Conservation (phyloP, 1,284 basidiomycete genomes). For the Exobasidium cylindrosporum region DNA sequence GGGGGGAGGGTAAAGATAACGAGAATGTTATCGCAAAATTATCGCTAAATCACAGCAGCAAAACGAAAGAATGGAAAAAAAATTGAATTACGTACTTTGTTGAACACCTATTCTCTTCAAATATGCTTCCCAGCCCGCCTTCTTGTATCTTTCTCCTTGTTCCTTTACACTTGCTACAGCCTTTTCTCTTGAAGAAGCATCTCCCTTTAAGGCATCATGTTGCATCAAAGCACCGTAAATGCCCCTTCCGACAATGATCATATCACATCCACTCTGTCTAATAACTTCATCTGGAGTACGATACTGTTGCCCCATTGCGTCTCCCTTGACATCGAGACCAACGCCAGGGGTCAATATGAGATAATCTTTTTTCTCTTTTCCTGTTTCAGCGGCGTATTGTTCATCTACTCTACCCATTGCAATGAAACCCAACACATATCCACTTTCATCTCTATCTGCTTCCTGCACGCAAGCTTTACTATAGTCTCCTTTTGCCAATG, state of each 20-base stretch:
- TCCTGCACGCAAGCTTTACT: slow-evolving; percentile 73
- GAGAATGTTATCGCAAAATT: no score
- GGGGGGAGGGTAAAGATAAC: background rate
- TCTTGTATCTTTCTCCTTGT: slow-evolving; percentile 78
- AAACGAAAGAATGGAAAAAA: background rate
- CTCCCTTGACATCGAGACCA: slow-evolving; percentile 76
- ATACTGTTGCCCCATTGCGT: slow-evolving; percentile 94
- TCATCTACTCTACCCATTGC: slow-evolving; percentile 64
- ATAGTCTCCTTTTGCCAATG: slow-evolving; percentile 79
- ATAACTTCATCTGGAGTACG: slow-evolving; percentile 85
- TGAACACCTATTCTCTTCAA: slow-evolving; percentile 57
- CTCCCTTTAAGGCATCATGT: slow-evolving; percentile 57
- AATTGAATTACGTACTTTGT: slow-evolving; percentile 12
- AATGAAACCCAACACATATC: slow-evolving; percentile 66
- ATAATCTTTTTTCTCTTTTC: slow-evolving; percentile 69
- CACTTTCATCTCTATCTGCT: slow-evolving; percentile 37
- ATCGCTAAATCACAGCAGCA: background rate
- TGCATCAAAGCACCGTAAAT: slow-evolving; percentile 69
- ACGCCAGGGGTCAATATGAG: slow-evolving; percentile 91
- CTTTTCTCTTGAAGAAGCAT: slow-evolving; percentile 60
- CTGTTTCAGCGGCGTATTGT: slow-evolving; percentile 55
- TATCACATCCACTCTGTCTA: slow-evolving; percentile 80
- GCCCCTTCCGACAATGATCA: slow-evolving; percentile 96
- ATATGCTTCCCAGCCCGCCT: slow-evolving; percentile 90
- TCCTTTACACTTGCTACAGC: slow-evolving; percentile 60